Percentiles rank a stretch among this genome's conserved stretches.
These are phyloP conservation scores for Fusarium devonianum DNA, from an alignment of 2,329 filamentous ascomycete species.

Conservation along the genomic window DNA sequence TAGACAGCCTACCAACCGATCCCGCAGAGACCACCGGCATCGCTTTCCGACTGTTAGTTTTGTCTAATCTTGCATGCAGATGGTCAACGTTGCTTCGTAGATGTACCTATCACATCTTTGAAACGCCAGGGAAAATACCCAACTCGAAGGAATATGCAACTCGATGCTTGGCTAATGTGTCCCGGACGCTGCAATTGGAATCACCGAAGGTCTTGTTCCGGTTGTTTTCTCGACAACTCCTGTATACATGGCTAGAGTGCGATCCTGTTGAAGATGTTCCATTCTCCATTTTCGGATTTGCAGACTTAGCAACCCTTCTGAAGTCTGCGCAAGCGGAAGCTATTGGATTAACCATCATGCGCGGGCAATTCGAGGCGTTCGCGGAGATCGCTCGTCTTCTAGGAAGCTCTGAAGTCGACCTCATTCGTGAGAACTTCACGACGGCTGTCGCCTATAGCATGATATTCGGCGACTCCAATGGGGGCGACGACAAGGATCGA, in stretches of 20 bases:
- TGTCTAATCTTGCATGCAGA: constrained; percentile 77
- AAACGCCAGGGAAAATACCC: constrained; percentile 78
- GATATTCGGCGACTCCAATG: constrained; percentile 58
- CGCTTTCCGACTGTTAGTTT: constrained; percentile 77
- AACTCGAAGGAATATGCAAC: constrained; percentile 73
- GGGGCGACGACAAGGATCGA: constrained; percentile 51
- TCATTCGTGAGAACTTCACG: constrained; percentile 75
- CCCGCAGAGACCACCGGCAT: constrained; percentile 80
- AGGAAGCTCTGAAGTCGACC: constrained; percentile 57
- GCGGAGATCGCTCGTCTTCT: constrained; percentile 67
- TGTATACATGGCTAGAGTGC: constrained; percentile 86
- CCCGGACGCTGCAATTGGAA: constrained; percentile 68
- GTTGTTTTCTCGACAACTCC: constrained; percentile 85
- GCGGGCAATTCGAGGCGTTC: constrained; percentile 71
- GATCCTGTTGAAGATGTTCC: constrained; percentile 76
- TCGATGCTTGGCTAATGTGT: constrained; percentile 72
- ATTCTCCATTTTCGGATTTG: constrained; percentile 84
- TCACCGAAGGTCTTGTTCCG: constrained; percentile 76
- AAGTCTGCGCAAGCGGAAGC: constrained; percentile 77
- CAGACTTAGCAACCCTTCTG: constrained; percentile 72
- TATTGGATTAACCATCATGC: constrained; percentile 82
- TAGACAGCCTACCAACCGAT: constrained; percentile 79
- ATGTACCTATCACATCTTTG: constrained; percentile 93
- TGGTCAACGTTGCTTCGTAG: constrained; percentile 89
- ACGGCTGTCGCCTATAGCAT: constrained; percentile 85